Percentiles rank a stretch among this genome's conserved stretches.
Conservation (phyloP, 1,284 basidiomycete genomes). For the Bjerkandera adusta region DNA sequence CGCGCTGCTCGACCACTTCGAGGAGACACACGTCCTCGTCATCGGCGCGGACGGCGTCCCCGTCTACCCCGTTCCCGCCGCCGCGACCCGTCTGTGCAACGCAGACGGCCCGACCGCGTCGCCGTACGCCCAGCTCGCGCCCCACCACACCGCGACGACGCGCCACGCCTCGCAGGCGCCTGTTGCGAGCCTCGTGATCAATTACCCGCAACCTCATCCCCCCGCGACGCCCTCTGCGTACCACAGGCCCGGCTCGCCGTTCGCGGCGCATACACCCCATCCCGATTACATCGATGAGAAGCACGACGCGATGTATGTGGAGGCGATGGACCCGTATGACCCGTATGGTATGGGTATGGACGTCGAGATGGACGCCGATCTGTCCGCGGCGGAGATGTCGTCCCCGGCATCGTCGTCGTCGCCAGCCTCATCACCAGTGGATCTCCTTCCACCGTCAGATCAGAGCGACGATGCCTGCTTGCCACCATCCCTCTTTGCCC, state of each 20-base stretch:
- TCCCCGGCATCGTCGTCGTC: background rate
- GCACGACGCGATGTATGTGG: background rate
- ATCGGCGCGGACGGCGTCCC: constrained; percentile 30
- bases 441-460: too few species aligned
- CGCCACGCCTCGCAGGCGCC: constrained; percentile 13
- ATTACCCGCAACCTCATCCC: constrained; percentile 32
- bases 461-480: background rate
- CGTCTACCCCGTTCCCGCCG: constrained; percentile 22
- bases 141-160: background rate
- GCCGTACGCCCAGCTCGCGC: background rate
- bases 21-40: constrained; percentile 53
- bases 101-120: background rate
- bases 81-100: constrained; percentile 11
- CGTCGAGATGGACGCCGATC: background rate
- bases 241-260: constrained; percentile 7
- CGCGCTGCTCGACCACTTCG: constrained; percentile 66
- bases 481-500: background rate
- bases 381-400: background rate
- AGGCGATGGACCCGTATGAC: constrained; percentile 18
- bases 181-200: constrained; percentile 27
- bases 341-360: constrained; percentile 14
- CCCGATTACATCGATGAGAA: constrained; percentile 15
- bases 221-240: constrained; percentile 17
- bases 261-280: constrained; percentile 7
- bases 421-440: constrained; percentile 5